Conservation (phyloP, 2,329 filamentous ascomycete genomes). For the Apiospora malaysiana region DNA sequence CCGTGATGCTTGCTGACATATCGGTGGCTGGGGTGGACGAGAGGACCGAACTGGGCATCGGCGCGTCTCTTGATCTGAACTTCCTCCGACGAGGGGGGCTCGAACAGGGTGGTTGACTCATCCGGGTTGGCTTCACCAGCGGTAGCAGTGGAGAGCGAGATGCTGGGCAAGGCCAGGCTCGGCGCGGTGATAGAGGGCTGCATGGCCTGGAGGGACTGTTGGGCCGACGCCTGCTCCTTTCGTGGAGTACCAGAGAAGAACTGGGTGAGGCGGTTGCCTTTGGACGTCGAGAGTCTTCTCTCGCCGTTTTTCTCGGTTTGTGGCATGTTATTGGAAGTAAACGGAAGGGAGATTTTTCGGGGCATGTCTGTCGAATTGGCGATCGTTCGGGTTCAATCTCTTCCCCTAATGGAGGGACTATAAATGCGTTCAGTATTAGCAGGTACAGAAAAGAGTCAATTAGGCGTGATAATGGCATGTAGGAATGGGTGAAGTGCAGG, state of each 20-base stretch:
- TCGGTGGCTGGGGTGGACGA: constrained; percentile 79
- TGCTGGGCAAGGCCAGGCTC: constrained; percentile 82
- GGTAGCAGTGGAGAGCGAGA: constrained; percentile 87
- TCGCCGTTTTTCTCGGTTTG: constrained; percentile 57
- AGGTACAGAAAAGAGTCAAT: not conserved
- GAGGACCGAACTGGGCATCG: constrained; percentile 90
- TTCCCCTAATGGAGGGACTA: not conserved
- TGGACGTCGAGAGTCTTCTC: constrained; percentile 66
- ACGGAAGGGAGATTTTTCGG: constrained; percentile 64
- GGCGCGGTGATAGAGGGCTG: constrained; percentile 73
- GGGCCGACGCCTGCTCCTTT: constrained; percentile 68
- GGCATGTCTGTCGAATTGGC: constrained; percentile 50
- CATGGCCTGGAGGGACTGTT: constrained; percentile 71
- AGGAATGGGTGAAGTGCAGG: not conserved
- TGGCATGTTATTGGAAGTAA: constrained; percentile 53
- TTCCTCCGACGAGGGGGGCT: constrained; percentile 86
- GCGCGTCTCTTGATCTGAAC: constrained; percentile 74
- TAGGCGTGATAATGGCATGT: not conserved
- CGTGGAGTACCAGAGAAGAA: constrained; percentile 85
- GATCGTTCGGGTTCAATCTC: not conserved
- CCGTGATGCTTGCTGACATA: constrained; percentile 91
- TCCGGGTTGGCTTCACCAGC: constrained; percentile 77
- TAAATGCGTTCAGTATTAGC: not conserved
- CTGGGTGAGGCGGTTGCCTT: constrained; percentile 78
- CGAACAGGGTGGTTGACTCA: constrained; percentile 77